Evolutionary conservation across 768 basidiomycete genomes (phyloP).

Genomic region (Rhodosporidiobolus sp.): DNA sequence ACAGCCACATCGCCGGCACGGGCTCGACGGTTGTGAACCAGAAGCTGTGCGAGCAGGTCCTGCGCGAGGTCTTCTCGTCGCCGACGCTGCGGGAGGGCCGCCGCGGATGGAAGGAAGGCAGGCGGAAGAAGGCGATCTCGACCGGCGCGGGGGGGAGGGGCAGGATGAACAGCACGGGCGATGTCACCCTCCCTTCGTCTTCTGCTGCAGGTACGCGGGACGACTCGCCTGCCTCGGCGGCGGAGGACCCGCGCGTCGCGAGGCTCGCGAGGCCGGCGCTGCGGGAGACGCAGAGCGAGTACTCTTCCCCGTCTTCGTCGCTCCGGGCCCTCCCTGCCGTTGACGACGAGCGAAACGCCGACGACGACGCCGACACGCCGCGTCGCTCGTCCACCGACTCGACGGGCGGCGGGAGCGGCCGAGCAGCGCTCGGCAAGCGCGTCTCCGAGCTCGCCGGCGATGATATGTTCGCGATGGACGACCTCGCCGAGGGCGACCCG

Average conservation of each 20-base stretch:
- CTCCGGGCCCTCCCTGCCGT: not conserved
- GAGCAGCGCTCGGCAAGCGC: not conserved
- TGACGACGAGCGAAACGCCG: not conserved
- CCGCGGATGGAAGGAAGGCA: constrained; percentile 41
- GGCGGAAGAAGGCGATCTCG: constrained; percentile 18
- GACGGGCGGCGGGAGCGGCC: constrained; percentile 1
- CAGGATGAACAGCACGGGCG: constrained; percentile 11
- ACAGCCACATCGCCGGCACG: constrained; percentile 63
- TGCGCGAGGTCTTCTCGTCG: constrained; percentile 72
- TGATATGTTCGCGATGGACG: constrained; percentile 40
- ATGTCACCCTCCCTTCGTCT: not conserved
- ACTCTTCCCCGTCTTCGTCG: not conserved
- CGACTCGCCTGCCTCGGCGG: constrained; percentile 2
- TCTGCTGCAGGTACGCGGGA: not conserved
- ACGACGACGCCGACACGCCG: not conserved
- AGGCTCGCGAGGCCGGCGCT: constrained; percentile 15
- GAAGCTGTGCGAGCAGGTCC: constrained; percentile 90
- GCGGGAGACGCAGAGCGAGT: constrained; percentile 21
- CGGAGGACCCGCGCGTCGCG: constrained; percentile 18
- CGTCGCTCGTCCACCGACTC: constrained; percentile 4
- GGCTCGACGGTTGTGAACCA: constrained; percentile 93
- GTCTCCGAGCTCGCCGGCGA: not conserved
- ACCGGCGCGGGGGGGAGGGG: not conserved
- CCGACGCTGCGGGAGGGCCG: constrained; percentile 54
- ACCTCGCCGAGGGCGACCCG: constrained; percentile 20